phyloP scores from a whole-genome alignment of 2,329 filamentous ascomycete species.

The Cordyceps cateniannulata region DNA sequence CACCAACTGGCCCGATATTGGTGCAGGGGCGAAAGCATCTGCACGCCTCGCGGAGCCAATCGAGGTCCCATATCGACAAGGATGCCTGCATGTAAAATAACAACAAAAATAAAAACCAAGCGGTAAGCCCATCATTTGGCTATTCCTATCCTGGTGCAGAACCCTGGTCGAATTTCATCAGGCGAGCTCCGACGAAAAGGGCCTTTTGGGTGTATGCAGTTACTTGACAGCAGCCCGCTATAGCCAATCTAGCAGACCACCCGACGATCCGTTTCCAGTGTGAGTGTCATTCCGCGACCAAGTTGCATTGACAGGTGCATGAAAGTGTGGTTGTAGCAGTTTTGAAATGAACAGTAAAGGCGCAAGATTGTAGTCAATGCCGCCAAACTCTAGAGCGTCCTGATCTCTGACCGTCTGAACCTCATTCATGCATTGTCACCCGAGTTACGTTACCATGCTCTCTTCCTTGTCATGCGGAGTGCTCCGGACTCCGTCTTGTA shows the following conservation, averaged over 20 bases:
- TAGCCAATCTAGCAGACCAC: constrained; percentile 6
- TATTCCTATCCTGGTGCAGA: not conserved
- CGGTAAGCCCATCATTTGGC: not conserved
- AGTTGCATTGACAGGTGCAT: not conserved
- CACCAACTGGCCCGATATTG: not conserved
- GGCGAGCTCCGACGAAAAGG: not conserved
- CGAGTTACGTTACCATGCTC: no score
- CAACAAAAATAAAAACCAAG: not conserved
- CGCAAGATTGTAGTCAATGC: not conserved
- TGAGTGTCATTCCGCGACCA: not conserved
- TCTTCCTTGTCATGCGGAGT: no score
- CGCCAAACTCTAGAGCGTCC: no score
- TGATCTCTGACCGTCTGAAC: no score
- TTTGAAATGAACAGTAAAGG: not conserved
- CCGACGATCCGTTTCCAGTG: constrained; percentile 4
- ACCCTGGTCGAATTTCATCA: not conserved
- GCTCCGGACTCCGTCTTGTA: no score
- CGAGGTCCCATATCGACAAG: constrained; percentile 1
- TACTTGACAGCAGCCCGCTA: not conserved
- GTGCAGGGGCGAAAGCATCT: not conserved
- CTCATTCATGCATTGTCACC: no score
- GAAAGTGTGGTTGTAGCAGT: not conserved
- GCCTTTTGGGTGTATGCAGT: not conserved
- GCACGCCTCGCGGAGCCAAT: constrained; percentile 4
- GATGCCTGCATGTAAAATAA: not conserved